Percentiles rank a stretch among this genome's conserved stretches.
phyloP scores from a whole-genome alignment of 78 protist genomes.

The Carpediemonas membranifera region DNA sequence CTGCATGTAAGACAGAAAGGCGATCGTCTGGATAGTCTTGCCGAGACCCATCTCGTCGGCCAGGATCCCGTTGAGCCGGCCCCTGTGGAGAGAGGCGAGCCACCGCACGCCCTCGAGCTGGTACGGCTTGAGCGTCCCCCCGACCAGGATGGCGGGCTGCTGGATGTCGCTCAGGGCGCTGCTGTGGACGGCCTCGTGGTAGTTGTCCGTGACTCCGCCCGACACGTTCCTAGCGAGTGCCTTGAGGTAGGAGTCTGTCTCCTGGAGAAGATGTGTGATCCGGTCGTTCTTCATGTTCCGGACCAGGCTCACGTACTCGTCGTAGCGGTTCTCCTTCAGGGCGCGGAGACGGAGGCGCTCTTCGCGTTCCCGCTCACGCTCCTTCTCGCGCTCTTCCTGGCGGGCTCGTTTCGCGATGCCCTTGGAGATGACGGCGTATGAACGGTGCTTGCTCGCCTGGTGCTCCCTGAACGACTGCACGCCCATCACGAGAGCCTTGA shows the following conservation, averaged over 20 bases:
- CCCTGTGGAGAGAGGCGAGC: constrained; percentile 14
- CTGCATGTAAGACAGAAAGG: constrained; percentile 22
- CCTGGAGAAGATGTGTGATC: not conserved
- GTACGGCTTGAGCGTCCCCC: constrained; percentile 11
- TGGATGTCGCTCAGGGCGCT: not conserved
- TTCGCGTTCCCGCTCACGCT: too few species aligned
- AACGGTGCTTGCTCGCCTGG: too few species aligned
- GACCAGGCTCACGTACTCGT: not conserved
- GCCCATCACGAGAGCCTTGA: too few species aligned
- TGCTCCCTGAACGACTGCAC: too few species aligned
- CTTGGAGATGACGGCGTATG: too few species aligned
- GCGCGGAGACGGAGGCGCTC: too few species aligned
- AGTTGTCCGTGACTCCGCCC: not conserved
- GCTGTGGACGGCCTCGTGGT: not conserved
- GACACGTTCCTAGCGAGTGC: not conserved
- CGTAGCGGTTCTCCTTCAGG: too few species aligned
- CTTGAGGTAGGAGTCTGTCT: not conserved
- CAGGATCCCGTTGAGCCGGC: constrained; percentile 11
- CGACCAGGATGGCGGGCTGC: constrained; percentile 19
- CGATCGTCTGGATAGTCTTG: constrained; percentile 38
- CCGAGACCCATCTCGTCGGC: constrained; percentile 57
- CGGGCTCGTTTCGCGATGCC: too few species aligned
- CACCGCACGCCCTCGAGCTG: constrained; percentile 32
- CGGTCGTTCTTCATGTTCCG: not conserved
- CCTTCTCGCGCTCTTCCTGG: too few species aligned